Conservation (phyloP, 805 yeast genomes). For the Ascoidea tarda region DNA sequence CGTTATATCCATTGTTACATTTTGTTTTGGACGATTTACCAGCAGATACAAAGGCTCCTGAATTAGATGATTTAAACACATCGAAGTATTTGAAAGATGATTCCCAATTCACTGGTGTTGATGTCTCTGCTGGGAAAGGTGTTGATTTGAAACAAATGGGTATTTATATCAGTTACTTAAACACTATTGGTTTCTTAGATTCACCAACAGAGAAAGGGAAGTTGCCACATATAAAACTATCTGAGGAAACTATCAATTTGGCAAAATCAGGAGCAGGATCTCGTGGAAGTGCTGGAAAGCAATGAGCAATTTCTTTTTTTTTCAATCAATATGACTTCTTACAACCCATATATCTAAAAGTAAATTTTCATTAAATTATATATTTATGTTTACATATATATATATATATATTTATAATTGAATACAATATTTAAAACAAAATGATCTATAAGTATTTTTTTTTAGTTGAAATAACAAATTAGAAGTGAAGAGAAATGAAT, state of each 20-base stretch:
- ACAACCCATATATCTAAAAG: no score
- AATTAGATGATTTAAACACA: constrained; percentile 80
- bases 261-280: constrained; percentile 59
- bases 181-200: constrained; percentile 68
- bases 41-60: constrained; percentile 87
- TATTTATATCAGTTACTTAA: constrained; percentile 66
- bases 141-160: constrained; percentile 57
- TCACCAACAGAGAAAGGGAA: constrained; percentile 33
- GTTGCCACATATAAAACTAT: constrained; percentile 39
- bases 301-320: not conserved
- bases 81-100: constrained; percentile 53
- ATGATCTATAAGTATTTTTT: no score
- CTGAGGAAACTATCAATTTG: constrained; percentile 41
- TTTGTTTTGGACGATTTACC: constrained; percentile 91
- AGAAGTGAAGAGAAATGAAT: no score
- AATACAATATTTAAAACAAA: no score
- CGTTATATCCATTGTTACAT: constrained; percentile 85
- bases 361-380: no score
- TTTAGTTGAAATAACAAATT: no score
- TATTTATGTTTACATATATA: no score
- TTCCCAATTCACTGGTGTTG: constrained; percentile 45
- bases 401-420: no score
- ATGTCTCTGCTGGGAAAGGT: constrained; percentile 59
- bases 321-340: no score
- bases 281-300: constrained; percentile 48